These are phyloP conservation scores for Penicillium lividum DNA, from an alignment of 495 filamentous ascomycete species.

Conservation along the genomic window DNA sequence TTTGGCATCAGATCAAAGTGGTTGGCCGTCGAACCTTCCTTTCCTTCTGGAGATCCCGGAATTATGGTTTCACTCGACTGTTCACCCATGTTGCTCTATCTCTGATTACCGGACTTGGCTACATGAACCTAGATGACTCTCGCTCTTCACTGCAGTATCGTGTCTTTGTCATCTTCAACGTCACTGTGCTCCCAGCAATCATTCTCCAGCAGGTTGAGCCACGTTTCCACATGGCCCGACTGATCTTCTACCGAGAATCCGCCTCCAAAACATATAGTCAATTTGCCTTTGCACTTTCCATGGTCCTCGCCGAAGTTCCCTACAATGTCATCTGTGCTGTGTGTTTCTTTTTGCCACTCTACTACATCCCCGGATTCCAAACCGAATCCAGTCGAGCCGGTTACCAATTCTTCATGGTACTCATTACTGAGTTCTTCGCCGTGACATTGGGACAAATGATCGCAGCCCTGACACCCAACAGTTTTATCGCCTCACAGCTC, in stretches of 20 bases:
- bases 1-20: slow-evolving; percentile 68
- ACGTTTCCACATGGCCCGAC: slow-evolving; percentile 70
- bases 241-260: slow-evolving; percentile 77
- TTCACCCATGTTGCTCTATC: slow-evolving; percentile 75
- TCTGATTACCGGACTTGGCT: slow-evolving; percentile 72
- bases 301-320: slow-evolving; percentile 74
- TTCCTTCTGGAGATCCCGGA: slow-evolving; percentile 71
- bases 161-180: slow-evolving; percentile 82
- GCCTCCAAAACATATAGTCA: slow-evolving; percentile 76
- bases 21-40: slow-evolving; percentile 66
- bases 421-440: slow-evolving; percentile 76
- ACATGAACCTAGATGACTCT: slow-evolving; percentile 66
- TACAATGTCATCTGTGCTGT: slow-evolving; percentile 75
- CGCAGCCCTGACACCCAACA: slow-evolving; percentile 65
- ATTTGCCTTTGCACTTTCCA: slow-evolving; percentile 68
- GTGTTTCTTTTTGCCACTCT: slow-evolving; percentile 71
- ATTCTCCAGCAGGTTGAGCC: slow-evolving; percentile 78
- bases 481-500: slow-evolving; percentile 69
- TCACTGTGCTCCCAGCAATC: slow-evolving; percentile 72
- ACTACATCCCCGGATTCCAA: slow-evolving; percentile 70
- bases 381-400: slow-evolving; percentile 60
- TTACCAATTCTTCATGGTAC: slow-evolving; percentile 80
- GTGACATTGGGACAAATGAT: slow-evolving; percentile 71
- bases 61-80: slow-evolving; percentile 76
- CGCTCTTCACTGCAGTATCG: slow-evolving; percentile 71